Conservation (phyloP, 257 asterid genomes). For the Misopates orontium region DNA sequence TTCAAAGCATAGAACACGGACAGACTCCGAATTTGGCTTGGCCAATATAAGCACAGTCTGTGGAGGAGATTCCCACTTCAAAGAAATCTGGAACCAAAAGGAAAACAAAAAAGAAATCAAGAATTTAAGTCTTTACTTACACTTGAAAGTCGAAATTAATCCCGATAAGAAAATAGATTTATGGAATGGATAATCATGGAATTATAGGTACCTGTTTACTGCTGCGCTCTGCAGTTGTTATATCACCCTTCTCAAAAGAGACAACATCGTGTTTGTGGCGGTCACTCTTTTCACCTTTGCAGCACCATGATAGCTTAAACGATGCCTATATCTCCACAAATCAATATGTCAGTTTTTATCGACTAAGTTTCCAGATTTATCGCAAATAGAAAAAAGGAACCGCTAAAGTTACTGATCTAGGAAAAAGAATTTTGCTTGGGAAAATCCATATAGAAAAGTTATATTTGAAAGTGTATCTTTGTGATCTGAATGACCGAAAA, state of each 20-base stretch:
- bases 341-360: neutral
- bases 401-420: neutral
- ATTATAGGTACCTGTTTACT: slow-evolving; percentile 67
- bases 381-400: neutral
- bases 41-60: slow-evolving; percentile 80
- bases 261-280: slow-evolving; percentile 92
- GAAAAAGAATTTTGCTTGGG: too few relatives aligned
- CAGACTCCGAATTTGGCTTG: slow-evolving; percentile 82
- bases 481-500: neutral
- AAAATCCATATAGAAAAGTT: neutral
- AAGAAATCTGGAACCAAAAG: slow-evolving; percentile 48
- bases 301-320: slow-evolving; percentile 89
- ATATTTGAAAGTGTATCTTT: neutral
- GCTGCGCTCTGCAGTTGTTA: slow-evolving; percentile 93
- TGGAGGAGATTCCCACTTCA: slow-evolving; percentile 94
- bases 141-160: too few relatives aligned
- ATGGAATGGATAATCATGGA: neutral
- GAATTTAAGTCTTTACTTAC: neutral
- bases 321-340: slow-evolving; percentile 69
- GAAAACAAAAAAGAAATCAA: neutral
- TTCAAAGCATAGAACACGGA: slow-evolving; percentile 62
- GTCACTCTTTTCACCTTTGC: slow-evolving; percentile 88
- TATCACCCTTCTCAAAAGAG: slow-evolving; percentile 92
- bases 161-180: neutral
- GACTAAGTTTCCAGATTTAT: neutral